phyloP scores from a whole-genome alignment of 2,329 filamentous ascomycete species.

The Diaporthe helianthi region DNA sequence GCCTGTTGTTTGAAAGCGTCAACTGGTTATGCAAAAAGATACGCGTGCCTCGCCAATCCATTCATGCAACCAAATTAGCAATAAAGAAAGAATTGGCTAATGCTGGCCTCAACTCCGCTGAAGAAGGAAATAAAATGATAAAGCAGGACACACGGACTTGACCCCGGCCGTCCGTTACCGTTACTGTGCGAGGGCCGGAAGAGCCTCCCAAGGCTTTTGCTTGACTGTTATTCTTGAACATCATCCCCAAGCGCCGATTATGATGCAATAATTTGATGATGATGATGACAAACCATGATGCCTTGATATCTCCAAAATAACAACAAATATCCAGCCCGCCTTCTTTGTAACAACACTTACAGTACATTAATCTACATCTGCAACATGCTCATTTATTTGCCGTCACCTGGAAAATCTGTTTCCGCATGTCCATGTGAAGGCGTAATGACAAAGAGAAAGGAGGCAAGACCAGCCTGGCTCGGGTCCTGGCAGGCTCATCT shows the following conservation, averaged over 20 bases:
- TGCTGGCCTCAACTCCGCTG: slow-evolving; percentile 21
- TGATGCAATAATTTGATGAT: slow-evolving; percentile 20
- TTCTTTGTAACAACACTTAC: slow-evolving; percentile 16
- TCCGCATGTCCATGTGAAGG: neutral
- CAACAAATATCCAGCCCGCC: neutral
- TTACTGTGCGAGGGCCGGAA: neutral
- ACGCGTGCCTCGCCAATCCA: neutral
- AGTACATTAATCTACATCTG: slow-evolving; percentile 5
- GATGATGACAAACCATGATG: slow-evolving; percentile 12
- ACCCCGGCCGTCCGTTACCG: neutral
- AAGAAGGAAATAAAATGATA: neutral
- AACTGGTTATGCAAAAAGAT: neutral
- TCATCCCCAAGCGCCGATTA: slow-evolving; percentile 10
- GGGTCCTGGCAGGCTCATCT: slow-evolving; percentile 36
- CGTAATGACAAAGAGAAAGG: neutral
- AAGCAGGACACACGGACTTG: neutral
- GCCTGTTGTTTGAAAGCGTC: neutral
- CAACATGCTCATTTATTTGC: neutral
- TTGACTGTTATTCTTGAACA: slow-evolving; percentile 17
- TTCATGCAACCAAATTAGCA: neutral
- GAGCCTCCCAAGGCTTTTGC: neutral
- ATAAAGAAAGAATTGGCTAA: neutral
- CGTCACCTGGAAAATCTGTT: neutral
- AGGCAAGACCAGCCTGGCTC: neutral
- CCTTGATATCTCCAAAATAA: slow-evolving; percentile 19